Evolutionary conservation across 2,329 filamentous ascomycete species (phyloP).

Genomic region (Cytospora mali): DNA sequence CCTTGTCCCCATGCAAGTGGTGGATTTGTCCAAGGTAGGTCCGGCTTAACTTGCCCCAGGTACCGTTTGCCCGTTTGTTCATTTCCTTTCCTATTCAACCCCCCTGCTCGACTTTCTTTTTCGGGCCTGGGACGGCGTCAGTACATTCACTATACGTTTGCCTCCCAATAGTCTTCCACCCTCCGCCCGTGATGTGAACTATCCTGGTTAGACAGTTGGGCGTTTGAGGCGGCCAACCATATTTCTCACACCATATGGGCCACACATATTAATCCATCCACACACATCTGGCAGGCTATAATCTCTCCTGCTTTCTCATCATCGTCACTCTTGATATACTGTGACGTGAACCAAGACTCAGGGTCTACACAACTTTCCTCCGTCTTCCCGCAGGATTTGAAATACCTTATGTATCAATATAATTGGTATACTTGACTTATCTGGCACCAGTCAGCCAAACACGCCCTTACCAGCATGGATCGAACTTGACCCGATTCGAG

Average conservation of each 20-base stretch:
- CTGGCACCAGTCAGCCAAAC: constrained; percentile 7
- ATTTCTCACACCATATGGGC: constrained; percentile 9
- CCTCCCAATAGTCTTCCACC: too few relatives aligned
- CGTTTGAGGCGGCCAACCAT: constrained; percentile 24
- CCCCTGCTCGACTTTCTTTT: constrained; percentile 13
- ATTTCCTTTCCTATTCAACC: neutral
- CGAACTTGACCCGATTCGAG: neutral
- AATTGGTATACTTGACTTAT: constrained; percentile 18
- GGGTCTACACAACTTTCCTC: constrained; percentile 12
- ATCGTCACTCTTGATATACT: constrained; percentile 10
- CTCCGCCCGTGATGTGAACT: too few relatives aligned
- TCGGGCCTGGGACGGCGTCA: too few relatives aligned
- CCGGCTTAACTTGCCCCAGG: constrained; percentile 22
- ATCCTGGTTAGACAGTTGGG: constrained; percentile 20
- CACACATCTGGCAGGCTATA: constrained; percentile 22
- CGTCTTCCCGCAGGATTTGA: constrained; percentile 18
- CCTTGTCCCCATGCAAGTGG: constrained; percentile 6
- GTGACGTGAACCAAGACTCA: constrained; percentile 19
- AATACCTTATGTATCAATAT: constrained; percentile 21
- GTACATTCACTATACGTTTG: too few relatives aligned
- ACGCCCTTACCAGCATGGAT: neutral
- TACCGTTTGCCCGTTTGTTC: constrained; percentile 2
- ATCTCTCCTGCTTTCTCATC: constrained; percentile 19
- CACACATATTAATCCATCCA: constrained; percentile 19
- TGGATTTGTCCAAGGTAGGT: constrained; percentile 16